A percentile compares a stretch with the other conserved stretches of the same genome.
Evolutionary conservation across 345 rosid species (phyloP).

Genomic region (Eucalyptus decipiens): DNA sequence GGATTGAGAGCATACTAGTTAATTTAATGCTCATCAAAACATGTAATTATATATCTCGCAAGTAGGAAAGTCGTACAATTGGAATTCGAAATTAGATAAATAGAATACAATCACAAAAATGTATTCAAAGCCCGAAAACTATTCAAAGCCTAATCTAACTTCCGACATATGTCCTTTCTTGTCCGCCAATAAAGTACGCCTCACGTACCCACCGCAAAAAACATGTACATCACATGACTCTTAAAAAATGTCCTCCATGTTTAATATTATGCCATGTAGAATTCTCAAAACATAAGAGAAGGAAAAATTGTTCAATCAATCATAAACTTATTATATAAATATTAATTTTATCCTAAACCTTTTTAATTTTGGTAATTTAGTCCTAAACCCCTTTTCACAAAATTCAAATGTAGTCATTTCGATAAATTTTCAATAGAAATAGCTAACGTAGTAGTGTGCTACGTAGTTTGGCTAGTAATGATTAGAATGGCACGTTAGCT

Average conservation of each 20-base stretch:
- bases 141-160: not conserved
- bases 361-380: not conserved
- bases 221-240: not conserved
- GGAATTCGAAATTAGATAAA: not conserved
- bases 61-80: not conserved
- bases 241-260: not conserved
- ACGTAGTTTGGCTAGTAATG: not conserved
- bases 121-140: not conserved
- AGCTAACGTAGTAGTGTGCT: fast-evolving
- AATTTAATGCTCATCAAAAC: not conserved
- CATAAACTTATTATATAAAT: fast-evolving
- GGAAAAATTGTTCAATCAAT: fast-evolving
- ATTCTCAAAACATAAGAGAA: not conserved
- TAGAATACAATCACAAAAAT: not conserved
- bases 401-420: fast-evolving
- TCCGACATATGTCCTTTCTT: not conserved
- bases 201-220: too few relatives aligned
- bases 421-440: too few relatives aligned
- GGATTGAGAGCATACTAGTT: not conserved
- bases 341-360: fast-evolving
- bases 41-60: not conserved
- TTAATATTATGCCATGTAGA: not conserved
- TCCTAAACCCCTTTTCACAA: not conserved
- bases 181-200: not conserved
- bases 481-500: too few relatives aligned